A percentile compares a stretch with the other conserved stretches of the same genome.
These are phyloP conservation scores for Ascochyta pisi DNA, from an alignment of 2,329 filamentous ascomycete genomes.

Conservation along the genomic window DNA sequence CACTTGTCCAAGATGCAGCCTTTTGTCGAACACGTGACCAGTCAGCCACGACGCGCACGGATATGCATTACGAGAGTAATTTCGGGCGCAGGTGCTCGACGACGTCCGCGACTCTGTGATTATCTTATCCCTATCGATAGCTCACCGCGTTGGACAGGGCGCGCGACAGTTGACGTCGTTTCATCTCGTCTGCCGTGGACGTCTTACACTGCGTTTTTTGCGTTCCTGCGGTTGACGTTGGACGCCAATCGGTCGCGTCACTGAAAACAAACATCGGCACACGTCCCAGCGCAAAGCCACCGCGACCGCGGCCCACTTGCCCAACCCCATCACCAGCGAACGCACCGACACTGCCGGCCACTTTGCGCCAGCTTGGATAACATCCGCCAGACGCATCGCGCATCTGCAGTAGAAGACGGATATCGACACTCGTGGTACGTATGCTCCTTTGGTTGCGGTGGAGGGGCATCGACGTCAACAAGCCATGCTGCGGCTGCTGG, in stretches of 20 bases:
- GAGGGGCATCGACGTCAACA: conserved; percentile 15
- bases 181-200: conserved; percentile 8
- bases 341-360: conserved; percentile 18
- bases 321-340: conserved; percentile 20
- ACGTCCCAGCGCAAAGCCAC: conserved; percentile 11
- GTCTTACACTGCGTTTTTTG: conserved; percentile 3
- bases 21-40: conserved; percentile 13
- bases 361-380: conserved; percentile 17
- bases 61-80: conserved; percentile 17
- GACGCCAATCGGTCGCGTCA: conserved; percentile 20
- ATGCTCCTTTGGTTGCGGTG: conserved; percentile 7
- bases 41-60: conserved; percentile 18
- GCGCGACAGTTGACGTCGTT: conserved; percentile 12
- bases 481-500: conserved; percentile 5
- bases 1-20: conserved; percentile 17
- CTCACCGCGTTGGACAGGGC: conserved; percentile 16
- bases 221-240: neutral
- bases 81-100: conserved; percentile 15
- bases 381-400: conserved; percentile 10
- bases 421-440: conserved; percentile 10
- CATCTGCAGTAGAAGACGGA: neutral
- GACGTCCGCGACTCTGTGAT: conserved; percentile 15
- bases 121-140: conserved; percentile 21
- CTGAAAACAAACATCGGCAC: conserved; percentile 21
- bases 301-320: conserved; percentile 19